phyloP scores from a whole-genome alignment of 805 yeast species.

The Kockiozyma suomiensis region DNA sequence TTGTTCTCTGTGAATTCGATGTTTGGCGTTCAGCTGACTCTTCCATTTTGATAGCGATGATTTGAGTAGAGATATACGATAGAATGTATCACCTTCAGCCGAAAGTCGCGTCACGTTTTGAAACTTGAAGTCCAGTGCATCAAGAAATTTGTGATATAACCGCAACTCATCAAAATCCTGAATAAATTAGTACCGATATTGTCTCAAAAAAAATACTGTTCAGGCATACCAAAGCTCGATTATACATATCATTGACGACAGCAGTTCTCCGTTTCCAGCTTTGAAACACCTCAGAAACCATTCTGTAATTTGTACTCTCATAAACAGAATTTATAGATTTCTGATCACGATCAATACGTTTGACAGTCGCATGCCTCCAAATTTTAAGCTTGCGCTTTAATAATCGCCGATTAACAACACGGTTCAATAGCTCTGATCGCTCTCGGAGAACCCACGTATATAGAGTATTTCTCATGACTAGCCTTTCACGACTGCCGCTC shows the following conservation, averaged over 20 bases:
- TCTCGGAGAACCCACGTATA: slow-evolving; percentile 25
- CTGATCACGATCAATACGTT: slow-evolving; percentile 9
- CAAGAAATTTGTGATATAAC: neutral
- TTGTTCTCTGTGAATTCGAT: neutral
- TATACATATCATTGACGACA: neutral
- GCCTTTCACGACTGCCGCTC: neutral
- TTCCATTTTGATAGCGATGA: slow-evolving; percentile 4
- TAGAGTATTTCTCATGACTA: neutral
- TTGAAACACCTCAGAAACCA: neutral
- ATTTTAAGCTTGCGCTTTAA: neutral
- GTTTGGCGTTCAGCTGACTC: neutral
- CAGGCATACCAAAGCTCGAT: slow-evolving; percentile 5
- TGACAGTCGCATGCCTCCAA: slow-evolving; percentile 11
- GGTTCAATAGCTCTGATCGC: slow-evolving; percentile 12
- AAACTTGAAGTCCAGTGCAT: neutral
- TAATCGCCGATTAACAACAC: slow-evolving; percentile 12
- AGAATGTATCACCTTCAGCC: neutral
- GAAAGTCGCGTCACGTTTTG: neutral
- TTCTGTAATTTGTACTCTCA: slow-evolving; percentile 11
- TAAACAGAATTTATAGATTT: neutral
- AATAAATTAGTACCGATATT: neutral
- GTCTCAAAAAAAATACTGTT: neutral
- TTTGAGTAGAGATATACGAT: neutral
- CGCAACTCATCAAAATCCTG: neutral
- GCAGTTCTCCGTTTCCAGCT: slow-evolving; percentile 5